Percentiles rank a stretch among this genome's conserved stretches.
Evolutionary conservation across 2,329 filamentous ascomycete species (phyloP).

Genomic region (Chaetomium olivaceum): DNA sequence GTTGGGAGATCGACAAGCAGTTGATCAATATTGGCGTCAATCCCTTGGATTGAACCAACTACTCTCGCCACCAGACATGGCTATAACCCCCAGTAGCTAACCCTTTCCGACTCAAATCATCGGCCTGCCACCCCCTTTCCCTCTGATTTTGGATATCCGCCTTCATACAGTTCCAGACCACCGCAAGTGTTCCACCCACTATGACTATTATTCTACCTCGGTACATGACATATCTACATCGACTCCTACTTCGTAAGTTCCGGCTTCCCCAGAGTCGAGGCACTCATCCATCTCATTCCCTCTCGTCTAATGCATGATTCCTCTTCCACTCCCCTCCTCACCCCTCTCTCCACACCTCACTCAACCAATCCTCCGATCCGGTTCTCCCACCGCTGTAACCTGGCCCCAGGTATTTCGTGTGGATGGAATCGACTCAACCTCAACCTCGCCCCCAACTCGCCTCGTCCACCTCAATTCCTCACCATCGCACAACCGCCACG

Average conservation of each 20-base stretch:
- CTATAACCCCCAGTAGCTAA: background rate
- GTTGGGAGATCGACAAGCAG: background rate
- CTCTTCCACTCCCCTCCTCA: background rate
- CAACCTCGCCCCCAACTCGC: background rate
- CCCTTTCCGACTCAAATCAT: background rate
- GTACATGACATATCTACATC: conserved; percentile 15
- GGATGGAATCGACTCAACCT: background rate
- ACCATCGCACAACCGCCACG: background rate
- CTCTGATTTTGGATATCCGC: conserved; percentile 1
- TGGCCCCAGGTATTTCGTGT: background rate
- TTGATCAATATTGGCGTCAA: background rate
- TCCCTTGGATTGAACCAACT: background rate
- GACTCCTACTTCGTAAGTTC: background rate
- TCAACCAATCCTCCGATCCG: background rate
- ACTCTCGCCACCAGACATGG: background rate
- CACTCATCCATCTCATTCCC: conserved; percentile 3
- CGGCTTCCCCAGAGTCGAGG: background rate
- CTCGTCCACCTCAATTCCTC: background rate
- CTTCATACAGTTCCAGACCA: background rate
- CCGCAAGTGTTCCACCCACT: conserved; percentile 2
- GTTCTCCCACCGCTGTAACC: background rate
- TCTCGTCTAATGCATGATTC: background rate
- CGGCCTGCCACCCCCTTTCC: background rate
- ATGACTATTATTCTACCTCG: conserved; percentile 19
- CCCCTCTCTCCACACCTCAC: background rate